Conservation (phyloP, 129 eudicot genomes). For the Arctium lappa region DNA sequence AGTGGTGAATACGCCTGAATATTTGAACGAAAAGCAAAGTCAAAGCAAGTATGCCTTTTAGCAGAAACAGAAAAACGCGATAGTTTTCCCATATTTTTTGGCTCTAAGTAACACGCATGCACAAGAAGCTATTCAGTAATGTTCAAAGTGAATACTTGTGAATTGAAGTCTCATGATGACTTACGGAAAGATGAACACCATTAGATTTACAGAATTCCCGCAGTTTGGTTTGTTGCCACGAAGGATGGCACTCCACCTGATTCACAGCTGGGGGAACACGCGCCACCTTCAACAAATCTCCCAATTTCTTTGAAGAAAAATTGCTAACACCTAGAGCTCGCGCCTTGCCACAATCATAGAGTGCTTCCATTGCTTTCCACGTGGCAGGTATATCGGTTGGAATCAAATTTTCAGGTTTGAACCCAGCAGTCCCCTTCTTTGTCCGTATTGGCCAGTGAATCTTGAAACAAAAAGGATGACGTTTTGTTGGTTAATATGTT, state of each 20-base stretch:
- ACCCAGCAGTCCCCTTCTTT: constrained; percentile 50
- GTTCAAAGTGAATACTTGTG: background rate
- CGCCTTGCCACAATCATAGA: constrained; percentile 67
- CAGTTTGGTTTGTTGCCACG: constrained; percentile 70
- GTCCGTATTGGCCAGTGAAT: constrained; percentile 76
- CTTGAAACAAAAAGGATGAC: constrained; percentile 28
- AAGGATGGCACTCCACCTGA: constrained; percentile 85
- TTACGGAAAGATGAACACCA: constrained; percentile 72
- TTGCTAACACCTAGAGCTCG: constrained; percentile 82
- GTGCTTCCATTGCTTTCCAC: constrained; percentile 86
- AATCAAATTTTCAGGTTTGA: constrained; percentile 42
- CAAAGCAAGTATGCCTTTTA: background rate
- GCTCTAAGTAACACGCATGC: background rate
- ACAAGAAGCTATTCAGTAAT: background rate
- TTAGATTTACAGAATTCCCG: constrained; percentile 62
- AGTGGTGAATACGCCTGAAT: constrained; percentile 51
- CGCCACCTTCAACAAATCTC: constrained; percentile 41
- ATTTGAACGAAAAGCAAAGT: background rate
- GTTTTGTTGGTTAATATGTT: background rate
- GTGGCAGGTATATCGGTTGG: constrained; percentile 63
- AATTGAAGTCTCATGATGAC: background rate
- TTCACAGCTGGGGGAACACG: constrained; percentile 70
- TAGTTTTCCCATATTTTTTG: background rate
- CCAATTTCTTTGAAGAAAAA: constrained; percentile 65
- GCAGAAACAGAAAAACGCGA: background rate